Percentiles rank a stretch among this genome's conserved stretches.
phyloP scores from a whole-genome alignment of 2,329 filamentous ascomycete species.

The Phaeosphaeriaceae sp. region DNA sequence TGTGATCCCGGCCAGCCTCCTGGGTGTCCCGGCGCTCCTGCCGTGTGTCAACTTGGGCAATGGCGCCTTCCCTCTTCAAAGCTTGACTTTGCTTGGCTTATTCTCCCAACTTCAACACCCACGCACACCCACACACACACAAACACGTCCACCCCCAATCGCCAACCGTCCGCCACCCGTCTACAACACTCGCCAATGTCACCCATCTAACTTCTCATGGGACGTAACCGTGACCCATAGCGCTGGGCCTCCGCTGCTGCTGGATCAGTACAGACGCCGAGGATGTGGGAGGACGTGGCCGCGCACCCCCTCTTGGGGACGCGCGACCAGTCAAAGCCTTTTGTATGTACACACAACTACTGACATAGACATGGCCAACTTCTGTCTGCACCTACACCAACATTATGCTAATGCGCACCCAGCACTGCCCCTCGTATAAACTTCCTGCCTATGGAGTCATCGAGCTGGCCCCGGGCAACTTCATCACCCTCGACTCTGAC shows the following conservation, averaged over 20 bases:
- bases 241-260: slow-evolving; percentile 35
- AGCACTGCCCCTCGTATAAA: slow-evolving; percentile 67
- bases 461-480: slow-evolving; percentile 59
- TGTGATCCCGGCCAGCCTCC: too few species aligned
- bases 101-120: slow-evolving; percentile 12
- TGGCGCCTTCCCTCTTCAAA: slow-evolving; percentile 13
- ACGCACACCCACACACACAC: too few species aligned
- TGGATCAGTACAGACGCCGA: slow-evolving; percentile 44
- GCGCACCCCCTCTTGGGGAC: slow-evolving; percentile 25
- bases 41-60: slow-evolving; percentile 13
- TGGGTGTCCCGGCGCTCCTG: slow-evolving; percentile 4
- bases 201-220: slow-evolving; percentile 36
- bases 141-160: too few species aligned
- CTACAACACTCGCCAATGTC: slow-evolving; percentile 9
- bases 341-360: slow-evolving; percentile 28
- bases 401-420: slow-evolving; percentile 21
- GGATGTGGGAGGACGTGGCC: slow-evolving; percentile 36
- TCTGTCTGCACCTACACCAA: too few species aligned
- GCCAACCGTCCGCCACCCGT: too few species aligned
- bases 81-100: slow-evolving; percentile 27
- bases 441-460: slow-evolving; percentile 65
- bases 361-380: neutral
- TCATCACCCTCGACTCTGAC: slow-evolving; percentile 65
- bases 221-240: slow-evolving; percentile 12
- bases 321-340: slow-evolving; percentile 39